A percentile compares a stretch with the other conserved stretches of the same genome.
Evolutionary conservation across 768 basidiomycete species (phyloP).

Genomic region (Lyophyllum decastes): DNA sequence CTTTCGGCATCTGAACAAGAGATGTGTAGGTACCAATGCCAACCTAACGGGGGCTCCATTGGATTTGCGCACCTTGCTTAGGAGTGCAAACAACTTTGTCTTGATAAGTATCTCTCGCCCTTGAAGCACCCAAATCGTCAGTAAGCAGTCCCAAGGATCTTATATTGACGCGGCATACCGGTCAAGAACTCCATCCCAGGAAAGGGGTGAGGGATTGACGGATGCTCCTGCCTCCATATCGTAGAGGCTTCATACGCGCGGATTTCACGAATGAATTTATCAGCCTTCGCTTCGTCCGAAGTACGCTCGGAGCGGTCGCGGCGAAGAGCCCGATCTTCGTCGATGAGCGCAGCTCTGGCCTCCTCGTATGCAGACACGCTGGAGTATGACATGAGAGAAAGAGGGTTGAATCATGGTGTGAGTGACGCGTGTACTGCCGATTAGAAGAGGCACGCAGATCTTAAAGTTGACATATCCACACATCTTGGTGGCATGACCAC

Average conservation of each 20-base stretch:
- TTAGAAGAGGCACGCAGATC: background rate
- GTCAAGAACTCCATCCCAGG: conserved; percentile 82
- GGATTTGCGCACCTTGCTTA: conserved; percentile 53
- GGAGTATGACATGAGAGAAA: conserved; percentile 10
- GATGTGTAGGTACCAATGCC: background rate
- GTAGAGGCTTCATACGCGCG: conserved; percentile 53
- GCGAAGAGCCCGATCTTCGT: conserved; percentile 50
- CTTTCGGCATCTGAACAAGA: conserved; percentile 73
- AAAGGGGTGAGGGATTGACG: conserved; percentile 60
- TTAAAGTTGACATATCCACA: background rate
- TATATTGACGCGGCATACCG: conserved; percentile 34
- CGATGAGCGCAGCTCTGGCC: conserved; percentile 36
- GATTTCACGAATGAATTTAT: conserved; percentile 54
- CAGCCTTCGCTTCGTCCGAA: conserved; percentile 51
- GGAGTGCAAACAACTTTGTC: conserved; percentile 61
- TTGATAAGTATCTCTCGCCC: conserved; percentile 58
- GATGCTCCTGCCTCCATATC: conserved; percentile 60
- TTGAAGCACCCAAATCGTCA: conserved; percentile 35
- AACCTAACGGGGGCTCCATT: background rate
- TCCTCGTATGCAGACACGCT: conserved; percentile 29
- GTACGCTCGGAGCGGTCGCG: conserved; percentile 40
- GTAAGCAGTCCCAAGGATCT: background rate
- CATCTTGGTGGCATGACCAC: background rate
- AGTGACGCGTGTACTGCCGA: background rate
- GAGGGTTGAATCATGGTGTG: background rate